These are phyloP conservation scores for Seiridium cupressi DNA, from an alignment of 2,329 filamentous ascomycete genomes.

Conservation along the genomic window DNA sequence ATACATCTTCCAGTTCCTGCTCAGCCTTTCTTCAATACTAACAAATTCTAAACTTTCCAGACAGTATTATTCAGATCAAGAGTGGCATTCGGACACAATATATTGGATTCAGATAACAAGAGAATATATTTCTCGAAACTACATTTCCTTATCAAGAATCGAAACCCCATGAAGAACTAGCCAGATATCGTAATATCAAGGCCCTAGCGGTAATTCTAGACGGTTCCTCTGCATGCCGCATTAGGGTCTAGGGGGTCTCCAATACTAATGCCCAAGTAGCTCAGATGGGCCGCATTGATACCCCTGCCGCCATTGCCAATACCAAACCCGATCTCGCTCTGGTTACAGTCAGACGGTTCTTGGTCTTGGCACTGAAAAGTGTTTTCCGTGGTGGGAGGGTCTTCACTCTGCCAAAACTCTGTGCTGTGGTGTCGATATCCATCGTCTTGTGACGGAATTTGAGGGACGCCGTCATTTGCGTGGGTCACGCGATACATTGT, in stretches of 20 bases:
- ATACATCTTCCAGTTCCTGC: no score
- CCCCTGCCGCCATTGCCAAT: slow-evolving; percentile 1
- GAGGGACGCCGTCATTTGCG: slow-evolving; percentile 46
- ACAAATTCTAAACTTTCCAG: no score
- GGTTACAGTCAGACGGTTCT: slow-evolving; percentile 6
- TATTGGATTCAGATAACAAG: no score
- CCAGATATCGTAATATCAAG: no score
- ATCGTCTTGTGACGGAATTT: slow-evolving; percentile 40
- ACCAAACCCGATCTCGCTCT: slow-evolving; percentile 6
- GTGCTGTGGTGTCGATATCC: slow-evolving; percentile 46
- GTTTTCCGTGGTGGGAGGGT: not conserved
- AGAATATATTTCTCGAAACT: no score
- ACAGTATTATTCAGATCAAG: no score
- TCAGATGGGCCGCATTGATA: slow-evolving; percentile 5
- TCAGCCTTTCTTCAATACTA: no score
- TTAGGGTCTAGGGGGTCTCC: slow-evolving; percentile 1
- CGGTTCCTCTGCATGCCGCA: not conserved
- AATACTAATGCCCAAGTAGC: slow-evolving; percentile 1
- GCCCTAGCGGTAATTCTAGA: not conserved
- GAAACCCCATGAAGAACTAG: no score
- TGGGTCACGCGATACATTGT: slow-evolving; percentile 44
- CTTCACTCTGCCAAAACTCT: slow-evolving; percentile 38
- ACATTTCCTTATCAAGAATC: no score
- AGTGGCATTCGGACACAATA: no score
- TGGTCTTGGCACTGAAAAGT: slow-evolving; percentile 6